These are phyloP conservation scores for Phytophthora pisi DNA, from an alignment of 352 stramenopile genomes.

Conservation along the genomic window DNA sequence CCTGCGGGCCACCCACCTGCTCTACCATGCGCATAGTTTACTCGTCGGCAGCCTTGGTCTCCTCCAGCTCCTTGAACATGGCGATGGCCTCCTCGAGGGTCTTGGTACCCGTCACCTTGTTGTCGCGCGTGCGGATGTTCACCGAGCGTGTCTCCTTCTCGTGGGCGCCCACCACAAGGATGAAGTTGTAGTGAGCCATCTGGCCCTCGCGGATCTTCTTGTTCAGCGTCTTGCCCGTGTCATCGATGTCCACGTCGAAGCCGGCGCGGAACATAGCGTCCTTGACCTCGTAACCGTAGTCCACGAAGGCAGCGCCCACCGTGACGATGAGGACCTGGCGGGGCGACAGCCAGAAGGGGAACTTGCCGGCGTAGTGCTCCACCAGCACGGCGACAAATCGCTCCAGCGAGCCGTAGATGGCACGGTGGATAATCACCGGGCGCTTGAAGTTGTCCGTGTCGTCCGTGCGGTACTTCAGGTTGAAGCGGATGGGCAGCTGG, in stretches of 20 bases:
- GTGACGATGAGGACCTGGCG: conserved; percentile 96
- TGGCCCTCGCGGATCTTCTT: conserved; percentile 99
- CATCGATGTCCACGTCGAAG: conserved; percentile 97
- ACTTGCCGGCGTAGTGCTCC: conserved; percentile 98
- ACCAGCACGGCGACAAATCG: conserved; percentile 98
- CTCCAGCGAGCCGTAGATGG: conserved; percentile 98
- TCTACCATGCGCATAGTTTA: conserved; percentile 37
- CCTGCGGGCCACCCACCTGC: neutral
- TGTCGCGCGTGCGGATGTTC: conserved; percentile 95
- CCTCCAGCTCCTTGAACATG: conserved; percentile 90
- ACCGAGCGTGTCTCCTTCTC: conserved; percentile 92
- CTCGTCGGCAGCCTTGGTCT: conserved; percentile 70
- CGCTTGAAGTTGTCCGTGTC: conserved; percentile 87
- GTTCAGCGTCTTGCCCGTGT: conserved; percentile 96
- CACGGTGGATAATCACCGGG: conserved; percentile 97
- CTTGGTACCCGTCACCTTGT: conserved; percentile 94
- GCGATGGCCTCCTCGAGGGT: conserved; percentile 94
- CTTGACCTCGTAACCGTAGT: conserved; percentile 95
- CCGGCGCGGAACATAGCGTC: conserved; percentile 92
- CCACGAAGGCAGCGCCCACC: conserved; percentile 93
- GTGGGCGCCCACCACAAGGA: conserved; percentile 95
- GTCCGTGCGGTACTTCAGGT: conserved; percentile 92
- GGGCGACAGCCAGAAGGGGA: conserved; percentile 98
- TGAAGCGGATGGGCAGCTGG: conserved; percentile 98
- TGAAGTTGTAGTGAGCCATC: conserved; percentile 98